Conservation (phyloP, 73 alveolate genomes). For the Blepharisma japonicum region DNA sequence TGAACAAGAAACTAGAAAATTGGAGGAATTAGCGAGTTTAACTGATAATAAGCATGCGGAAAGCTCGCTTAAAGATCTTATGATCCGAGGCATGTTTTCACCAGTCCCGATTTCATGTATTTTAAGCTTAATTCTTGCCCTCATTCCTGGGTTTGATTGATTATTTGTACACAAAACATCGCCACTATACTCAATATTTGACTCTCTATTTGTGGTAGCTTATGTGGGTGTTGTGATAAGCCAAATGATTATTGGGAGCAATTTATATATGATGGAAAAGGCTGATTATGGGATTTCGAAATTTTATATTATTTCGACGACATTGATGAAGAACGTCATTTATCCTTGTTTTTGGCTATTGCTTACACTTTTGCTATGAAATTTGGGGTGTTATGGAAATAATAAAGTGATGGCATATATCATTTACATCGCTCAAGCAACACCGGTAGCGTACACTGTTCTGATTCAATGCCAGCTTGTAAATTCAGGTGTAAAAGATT, state of each 20-base stretch:
- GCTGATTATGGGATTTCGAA: neutral
- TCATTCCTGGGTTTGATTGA: constrained; percentile 5
- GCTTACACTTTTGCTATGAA: neutral
- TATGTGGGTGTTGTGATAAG: neutral
- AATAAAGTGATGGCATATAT: constrained; percentile 18
- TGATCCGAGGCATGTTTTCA: neutral
- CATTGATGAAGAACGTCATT: neutral
- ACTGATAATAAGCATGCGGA: neutral
- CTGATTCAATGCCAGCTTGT: neutral
- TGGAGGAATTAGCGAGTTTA: neutral
- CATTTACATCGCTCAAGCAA: neutral
- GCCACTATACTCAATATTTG: neutral
- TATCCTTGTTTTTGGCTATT: neutral
- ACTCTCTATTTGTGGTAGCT: neutral
- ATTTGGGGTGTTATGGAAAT: neutral
- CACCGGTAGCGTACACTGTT: neutral
- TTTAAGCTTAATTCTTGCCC: neutral
- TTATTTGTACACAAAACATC: neutral
- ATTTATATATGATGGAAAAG: neutral
- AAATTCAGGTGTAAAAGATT: neutral
- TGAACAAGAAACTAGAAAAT: neutral
- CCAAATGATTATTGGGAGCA: neutral
- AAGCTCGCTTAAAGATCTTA: neutral
- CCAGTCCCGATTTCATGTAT: constrained; percentile 23
- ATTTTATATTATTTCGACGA: neutral